These are phyloP conservation scores for Calonectria hongkongensis DNA, from an alignment of 2,329 filamentous ascomycete genomes.

Conservation along the genomic window DNA sequence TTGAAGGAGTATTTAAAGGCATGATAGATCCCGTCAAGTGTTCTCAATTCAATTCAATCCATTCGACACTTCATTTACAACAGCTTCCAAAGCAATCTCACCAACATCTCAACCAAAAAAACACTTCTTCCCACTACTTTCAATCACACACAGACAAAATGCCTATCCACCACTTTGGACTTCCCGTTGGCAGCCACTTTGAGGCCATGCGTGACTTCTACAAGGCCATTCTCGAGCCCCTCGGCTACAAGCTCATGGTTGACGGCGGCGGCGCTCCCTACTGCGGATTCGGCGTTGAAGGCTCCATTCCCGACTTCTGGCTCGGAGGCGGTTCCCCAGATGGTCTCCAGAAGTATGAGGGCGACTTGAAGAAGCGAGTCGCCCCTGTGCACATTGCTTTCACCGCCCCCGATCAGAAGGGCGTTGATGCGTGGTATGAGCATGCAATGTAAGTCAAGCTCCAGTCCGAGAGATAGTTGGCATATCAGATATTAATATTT, in stretches of 20 bases:
- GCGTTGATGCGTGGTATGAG: constrained; percentile 53
- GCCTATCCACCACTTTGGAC: constrained; percentile 48
- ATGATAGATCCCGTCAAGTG: background rate
- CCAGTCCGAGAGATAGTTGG: background rate
- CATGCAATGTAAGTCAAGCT: constrained; percentile 49
- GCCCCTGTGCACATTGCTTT: constrained; percentile 53
- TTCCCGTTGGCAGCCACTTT: constrained; percentile 52
- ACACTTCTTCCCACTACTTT: too few species aligned
- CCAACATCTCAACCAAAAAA: background rate
- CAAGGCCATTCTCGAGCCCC: constrained; percentile 51
- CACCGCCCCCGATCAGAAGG: constrained; percentile 40
- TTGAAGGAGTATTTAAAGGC: constrained; percentile 37
- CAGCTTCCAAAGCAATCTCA: constrained; percentile 3
- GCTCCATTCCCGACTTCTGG: constrained; percentile 50
- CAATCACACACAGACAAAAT: constrained; percentile 35
- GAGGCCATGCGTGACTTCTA: constrained; percentile 55
- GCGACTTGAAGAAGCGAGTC: constrained; percentile 46
- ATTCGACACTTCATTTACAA: background rate
- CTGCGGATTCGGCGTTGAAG: constrained; percentile 50
- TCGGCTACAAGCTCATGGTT: constrained; percentile 51
- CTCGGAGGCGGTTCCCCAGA: constrained; percentile 46
- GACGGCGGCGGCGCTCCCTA: constrained; percentile 42
- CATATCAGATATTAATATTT: background rate
- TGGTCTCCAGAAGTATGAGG: constrained; percentile 50
- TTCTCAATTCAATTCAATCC: background rate